These are phyloP conservation scores for Nissolia schottii DNA, from an alignment of 306 rosid genomes.

Conservation along the genomic window DNA sequence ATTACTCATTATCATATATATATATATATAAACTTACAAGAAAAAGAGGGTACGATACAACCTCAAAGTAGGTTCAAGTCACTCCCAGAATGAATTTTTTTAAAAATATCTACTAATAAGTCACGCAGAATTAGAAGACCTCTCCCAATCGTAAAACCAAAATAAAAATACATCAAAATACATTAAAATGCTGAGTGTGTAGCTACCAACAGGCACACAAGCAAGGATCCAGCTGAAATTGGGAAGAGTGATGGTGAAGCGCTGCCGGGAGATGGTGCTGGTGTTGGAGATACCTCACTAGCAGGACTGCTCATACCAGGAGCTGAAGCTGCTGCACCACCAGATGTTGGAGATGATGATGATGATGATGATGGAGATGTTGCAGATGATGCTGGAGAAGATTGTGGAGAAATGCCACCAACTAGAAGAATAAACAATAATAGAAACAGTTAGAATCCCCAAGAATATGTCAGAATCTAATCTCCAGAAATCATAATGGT, in stretches of 20 bases:
- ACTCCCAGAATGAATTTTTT: conserved; percentile 31
- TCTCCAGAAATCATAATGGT: neutral
- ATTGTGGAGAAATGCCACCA: conserved; percentile 43
- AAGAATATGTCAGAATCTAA: neutral
- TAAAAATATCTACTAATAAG: conserved; percentile 31
- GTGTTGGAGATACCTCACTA: conserved; percentile 36
- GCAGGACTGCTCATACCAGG: neutral
- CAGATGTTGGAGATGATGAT: conserved; percentile 29
- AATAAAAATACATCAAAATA: conserved; percentile 30
- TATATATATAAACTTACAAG: neutral
- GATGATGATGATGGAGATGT: too few species aligned
- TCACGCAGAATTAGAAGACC: conserved; percentile 21
- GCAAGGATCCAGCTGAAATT: conserved; percentile 31
- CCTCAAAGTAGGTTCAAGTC: conserved; percentile 21
- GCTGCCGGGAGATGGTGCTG: conserved; percentile 33
- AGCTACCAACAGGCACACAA: conserved; percentile 23
- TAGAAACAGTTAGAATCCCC: conserved; percentile 9
- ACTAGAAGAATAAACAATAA: conserved; percentile 4
- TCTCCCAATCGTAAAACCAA: conserved; percentile 12
- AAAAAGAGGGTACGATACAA: conserved; percentile 25
- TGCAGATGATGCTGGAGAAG: conserved; percentile 29
- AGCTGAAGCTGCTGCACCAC: conserved; percentile 14
- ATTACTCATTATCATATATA: neutral
- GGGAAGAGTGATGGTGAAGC: conserved; percentile 26
- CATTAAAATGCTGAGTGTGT: conserved; percentile 27